Percentiles rank a stretch among this genome's conserved stretches.
Conservation (phyloP, 176 grass and related monocot genomes). For the Thinopyrum elongatum region DNA sequence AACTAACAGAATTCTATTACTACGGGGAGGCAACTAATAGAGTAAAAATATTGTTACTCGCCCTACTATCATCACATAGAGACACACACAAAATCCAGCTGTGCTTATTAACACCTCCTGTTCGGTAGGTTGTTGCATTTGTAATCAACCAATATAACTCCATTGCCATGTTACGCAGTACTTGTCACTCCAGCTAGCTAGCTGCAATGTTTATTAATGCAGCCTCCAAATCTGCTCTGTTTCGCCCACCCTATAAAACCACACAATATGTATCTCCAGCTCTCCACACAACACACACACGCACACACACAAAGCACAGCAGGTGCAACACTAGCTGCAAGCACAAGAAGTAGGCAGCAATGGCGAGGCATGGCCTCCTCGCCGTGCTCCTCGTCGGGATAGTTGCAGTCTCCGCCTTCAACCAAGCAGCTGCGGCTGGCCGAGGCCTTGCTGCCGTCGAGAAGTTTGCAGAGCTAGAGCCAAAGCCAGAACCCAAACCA, state of each 20-base stretch:
- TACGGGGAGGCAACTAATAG: background rate
- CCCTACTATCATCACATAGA: background rate
- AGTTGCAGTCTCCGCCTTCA: conserved; percentile 5
- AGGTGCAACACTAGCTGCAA: background rate
- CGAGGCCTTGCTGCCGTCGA: background rate
- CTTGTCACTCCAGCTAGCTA: background rate
- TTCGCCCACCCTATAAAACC: background rate
- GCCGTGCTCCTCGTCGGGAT: background rate
- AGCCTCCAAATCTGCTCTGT: background rate
- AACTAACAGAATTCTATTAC: background rate
- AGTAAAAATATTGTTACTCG: background rate
- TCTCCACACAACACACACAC: background rate
- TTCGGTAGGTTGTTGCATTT: background rate
- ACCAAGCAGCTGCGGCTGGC: background rate
- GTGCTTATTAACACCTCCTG: background rate
- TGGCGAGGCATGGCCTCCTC: conserved; percentile 1
- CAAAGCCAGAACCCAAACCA: background rate
- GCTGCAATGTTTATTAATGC: background rate
- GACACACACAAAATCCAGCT: background rate
- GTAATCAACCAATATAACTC: no score
- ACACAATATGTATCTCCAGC: background rate
- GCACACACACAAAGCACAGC: background rate
- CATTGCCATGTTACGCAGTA: background rate
- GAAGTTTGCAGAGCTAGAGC: background rate
- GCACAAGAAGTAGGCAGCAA: background rate